phyloP scores from a whole-genome alignment of 768 basidiomycete genomes.

The Mycena maculata region DNA sequence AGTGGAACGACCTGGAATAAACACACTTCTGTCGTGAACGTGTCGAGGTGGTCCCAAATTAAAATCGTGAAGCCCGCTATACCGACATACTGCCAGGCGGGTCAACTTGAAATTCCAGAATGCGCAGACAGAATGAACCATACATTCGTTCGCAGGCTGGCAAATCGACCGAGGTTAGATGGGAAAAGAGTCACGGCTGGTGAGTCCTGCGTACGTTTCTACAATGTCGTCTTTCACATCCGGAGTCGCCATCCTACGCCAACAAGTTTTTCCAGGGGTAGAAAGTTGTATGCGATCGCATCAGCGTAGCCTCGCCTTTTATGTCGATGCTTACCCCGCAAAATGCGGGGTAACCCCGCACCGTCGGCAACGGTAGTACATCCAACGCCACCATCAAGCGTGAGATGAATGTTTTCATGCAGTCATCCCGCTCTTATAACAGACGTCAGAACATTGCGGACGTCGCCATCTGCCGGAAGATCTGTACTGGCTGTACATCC shows the following conservation, averaged over 20 bases:
- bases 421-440: no score
- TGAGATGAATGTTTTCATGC: no score
- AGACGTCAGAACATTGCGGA: no score
- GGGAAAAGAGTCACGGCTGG: neutral
- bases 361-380: no score
- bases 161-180: neutral
- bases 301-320: no score
- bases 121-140: neutral
- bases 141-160: constrained; percentile 32
- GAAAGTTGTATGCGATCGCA: no score
- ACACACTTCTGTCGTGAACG: constrained; percentile 59
- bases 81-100: constrained; percentile 43
- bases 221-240: constrained; percentile 26
- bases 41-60: constrained; percentile 64
- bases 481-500: no score
- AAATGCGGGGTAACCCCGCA: no score
- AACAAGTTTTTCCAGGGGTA: neutral
- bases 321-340: no score
- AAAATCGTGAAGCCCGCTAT: constrained; percentile 49
- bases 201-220: constrained; percentile 12
- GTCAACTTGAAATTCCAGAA: neutral
- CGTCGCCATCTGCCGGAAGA: no score
- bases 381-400: no score
- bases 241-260: constrained; percentile 3
- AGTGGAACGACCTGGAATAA: neutral